A percentile compares a stretch with the other conserved stretches of the same genome.
Conservation (phyloP, 192 early-diverging fungal species). For the Entomortierella lignicola region DNA sequence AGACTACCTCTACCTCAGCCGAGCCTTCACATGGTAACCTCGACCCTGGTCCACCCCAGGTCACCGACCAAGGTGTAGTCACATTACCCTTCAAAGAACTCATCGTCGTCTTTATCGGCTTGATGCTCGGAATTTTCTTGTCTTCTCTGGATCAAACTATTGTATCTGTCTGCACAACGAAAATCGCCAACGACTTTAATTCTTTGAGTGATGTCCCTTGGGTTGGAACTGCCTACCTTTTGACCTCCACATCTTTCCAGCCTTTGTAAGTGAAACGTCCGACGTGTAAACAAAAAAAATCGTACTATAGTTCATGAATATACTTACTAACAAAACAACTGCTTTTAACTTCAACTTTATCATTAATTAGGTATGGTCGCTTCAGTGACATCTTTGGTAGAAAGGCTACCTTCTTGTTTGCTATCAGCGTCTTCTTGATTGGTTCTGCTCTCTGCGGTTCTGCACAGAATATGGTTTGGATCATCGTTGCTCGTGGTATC, state of each 20-base stretch:
- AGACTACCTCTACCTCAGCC: background rate
- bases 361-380: conserved; percentile 66
- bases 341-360: background rate
- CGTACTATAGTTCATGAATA: background rate
- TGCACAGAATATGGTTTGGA: conserved; percentile 59
- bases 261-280: conserved; percentile 56
- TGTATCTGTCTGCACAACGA: conserved; percentile 74
- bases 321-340: background rate
- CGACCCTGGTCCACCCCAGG: conserved; percentile 21
- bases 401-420: conserved; percentile 69
- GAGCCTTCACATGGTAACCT: conserved; percentile 5
- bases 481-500: conserved; percentile 78
- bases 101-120: conserved; percentile 50
- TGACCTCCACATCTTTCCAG: conserved; percentile 76
- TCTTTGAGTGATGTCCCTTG: conserved; percentile 60
- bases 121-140: conserved; percentile 68
- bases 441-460: conserved; percentile 77
- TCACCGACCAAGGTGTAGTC: conserved; percentile 6
- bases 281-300: background rate
- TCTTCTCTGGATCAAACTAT: conserved; percentile 82
- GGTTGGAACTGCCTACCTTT: conserved; percentile 78
- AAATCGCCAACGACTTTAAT: conserved; percentile 74
- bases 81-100: conserved; percentile 39
- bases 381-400: conserved; percentile 84
- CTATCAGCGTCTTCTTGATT: conserved; percentile 71